Percentiles rank a stretch among this genome's conserved stretches.
Evolutionary conservation across 371 early-diverging fungal genomes (phyloP).

Genomic region (Massospora cicadina): DNA sequence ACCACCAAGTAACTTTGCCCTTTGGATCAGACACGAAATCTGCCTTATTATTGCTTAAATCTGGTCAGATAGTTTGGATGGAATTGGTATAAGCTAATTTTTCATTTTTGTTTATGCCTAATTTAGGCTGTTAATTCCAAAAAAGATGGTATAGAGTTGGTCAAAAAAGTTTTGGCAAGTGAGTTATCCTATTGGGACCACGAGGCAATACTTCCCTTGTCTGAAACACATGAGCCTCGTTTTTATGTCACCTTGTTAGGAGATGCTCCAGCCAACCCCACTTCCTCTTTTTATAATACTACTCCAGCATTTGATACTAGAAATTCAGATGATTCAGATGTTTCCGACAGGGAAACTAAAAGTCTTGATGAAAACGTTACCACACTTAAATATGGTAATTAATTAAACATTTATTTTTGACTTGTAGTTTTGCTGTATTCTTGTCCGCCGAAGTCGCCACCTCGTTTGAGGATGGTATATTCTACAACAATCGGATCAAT

Average conservation of each 20-base stretch:
- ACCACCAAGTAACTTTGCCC: background rate
- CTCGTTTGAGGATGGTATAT: constrained; percentile 1
- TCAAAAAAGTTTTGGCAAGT: background rate
- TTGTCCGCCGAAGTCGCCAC: constrained; percentile 2
- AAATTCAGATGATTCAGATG: background rate
- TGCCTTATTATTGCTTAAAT: background rate
- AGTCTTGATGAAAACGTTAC: background rate
- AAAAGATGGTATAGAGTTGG: background rate
- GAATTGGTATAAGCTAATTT: too few species aligned
- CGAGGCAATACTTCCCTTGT: background rate
- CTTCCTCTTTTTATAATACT: background rate
- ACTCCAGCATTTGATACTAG: background rate
- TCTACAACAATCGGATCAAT: background rate
- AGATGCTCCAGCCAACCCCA: background rate
- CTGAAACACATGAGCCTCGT: background rate
- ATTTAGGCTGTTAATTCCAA: background rate
- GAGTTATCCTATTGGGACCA: background rate
- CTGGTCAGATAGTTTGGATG: background rate
- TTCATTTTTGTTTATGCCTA: background rate
- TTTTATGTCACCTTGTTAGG: background rate
- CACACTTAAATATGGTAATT: background rate
- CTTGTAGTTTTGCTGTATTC: background rate
- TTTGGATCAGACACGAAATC: background rate
- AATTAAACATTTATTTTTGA: background rate
- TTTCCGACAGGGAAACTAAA: background rate